Evolutionary conservation across 805 yeast genomes (phyloP), one percentile per base, ranked within the genome.

Genomic region (Helenozyma rhizophorensis): DNA sequence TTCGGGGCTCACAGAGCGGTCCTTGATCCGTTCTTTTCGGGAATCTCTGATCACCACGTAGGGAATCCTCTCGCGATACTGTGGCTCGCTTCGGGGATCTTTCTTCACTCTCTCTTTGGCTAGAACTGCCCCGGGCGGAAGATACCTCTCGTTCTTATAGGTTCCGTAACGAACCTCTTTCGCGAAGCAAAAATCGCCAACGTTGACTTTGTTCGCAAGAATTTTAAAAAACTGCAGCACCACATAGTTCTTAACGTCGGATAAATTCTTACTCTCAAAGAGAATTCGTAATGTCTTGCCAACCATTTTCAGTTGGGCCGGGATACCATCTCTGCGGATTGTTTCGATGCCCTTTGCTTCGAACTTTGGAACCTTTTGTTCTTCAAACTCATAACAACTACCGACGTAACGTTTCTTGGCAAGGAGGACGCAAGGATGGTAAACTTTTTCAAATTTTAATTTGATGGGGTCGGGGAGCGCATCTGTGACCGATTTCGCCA

Each of bases 301-400:
- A 19, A 85, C 79, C 13, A 93, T 78, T 44, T 80, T 80, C 57
- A 79, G 94, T 43, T 85, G 94, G 0, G 96, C 95, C 0, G 95
- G 95, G 16, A 89, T 83, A 0, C 97, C 97, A 58, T 93, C 98
- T 42, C 98, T 64, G 42, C 98, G 61, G 0, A 93, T 85, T 0
- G 97, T 93, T 52, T 93, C 98, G 9, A 87, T 88, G 2, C 98
- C 98, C 46, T 93, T 93, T 0, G 98, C 97, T 62, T 93, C 97
- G 55, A 93, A 88, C 21, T 58, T 69, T 0, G 96, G 86, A 6
- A 40, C 60, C 3, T 33, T 42, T 44, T 83, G 88, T 11, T 57
- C 59, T 18, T 68, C 72, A 12, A 54, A 47, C 43, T 84, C 95
- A 56, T 72, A 90, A 25, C 83, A 70, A 52, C 80, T 79, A 0